These are phyloP conservation scores for Aspergillus asperescens DNA, from an alignment of 495 filamentous ascomycete genomes.

Conservation along the genomic window DNA sequence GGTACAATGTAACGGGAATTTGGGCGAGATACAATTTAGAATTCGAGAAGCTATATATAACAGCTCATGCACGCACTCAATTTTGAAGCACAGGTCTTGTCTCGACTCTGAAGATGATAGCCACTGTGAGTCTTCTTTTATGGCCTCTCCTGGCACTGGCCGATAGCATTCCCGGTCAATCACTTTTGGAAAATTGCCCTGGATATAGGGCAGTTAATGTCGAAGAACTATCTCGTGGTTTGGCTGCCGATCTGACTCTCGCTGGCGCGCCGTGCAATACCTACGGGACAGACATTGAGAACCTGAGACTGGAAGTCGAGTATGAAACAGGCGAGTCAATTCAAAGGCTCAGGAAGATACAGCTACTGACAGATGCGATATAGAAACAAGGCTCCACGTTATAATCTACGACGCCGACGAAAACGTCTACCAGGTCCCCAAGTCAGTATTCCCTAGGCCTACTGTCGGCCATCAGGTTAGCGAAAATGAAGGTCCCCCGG, in stretches of 20 bases:
- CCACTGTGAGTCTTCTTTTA: background rate
- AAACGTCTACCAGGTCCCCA: conserved; percentile 71
- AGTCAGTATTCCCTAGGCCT: conserved; percentile 66
- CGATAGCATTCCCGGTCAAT: background rate
- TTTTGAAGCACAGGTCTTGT: background rate
- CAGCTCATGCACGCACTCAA: background rate
- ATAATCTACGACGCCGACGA: conserved; percentile 71
- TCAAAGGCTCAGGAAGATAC: background rate
- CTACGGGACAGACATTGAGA: conserved; percentile 62
- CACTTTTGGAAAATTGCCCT: conserved; percentile 44
- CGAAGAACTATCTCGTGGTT: conserved; percentile 32
- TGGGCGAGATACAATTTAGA: background rate
- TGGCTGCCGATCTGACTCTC: conserved; percentile 57
- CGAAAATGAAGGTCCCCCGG: conserved; percentile 33
- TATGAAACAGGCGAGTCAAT: conserved; percentile 61
- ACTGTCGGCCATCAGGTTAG: conserved; percentile 9
- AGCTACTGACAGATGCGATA: background rate
- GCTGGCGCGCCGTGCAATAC: conserved; percentile 63
- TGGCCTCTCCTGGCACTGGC: background rate
- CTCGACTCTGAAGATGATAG: background rate
- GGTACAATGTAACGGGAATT: background rate
- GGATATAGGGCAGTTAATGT: conserved; percentile 71
- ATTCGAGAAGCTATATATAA: background rate
- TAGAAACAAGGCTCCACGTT: conserved; percentile 63
- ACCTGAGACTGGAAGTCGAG: conserved; percentile 62